phyloP scores from a whole-genome alignment of 768 basidiomycete species.

The Cystobasidium onofrii region DNA sequence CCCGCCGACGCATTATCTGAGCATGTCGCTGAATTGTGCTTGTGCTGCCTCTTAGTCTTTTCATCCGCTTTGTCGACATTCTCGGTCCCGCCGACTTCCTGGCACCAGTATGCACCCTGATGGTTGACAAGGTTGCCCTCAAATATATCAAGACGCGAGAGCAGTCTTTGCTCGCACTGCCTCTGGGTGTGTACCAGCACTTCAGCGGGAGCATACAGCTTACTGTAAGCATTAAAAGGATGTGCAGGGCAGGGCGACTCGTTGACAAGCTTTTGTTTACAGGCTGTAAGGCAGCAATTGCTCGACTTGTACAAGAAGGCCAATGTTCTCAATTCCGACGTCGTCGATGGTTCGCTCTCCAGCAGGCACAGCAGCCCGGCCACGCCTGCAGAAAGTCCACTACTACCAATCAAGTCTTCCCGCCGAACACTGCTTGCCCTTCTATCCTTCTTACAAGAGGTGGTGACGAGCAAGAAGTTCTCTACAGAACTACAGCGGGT shows the following conservation, averaged over 20 bases:
- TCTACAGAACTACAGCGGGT: background rate
- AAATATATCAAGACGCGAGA: slow-evolving; percentile 56
- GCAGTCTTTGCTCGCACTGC: slow-evolving; percentile 62
- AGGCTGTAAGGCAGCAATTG: slow-evolving; percentile 3
- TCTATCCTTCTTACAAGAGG: slow-evolving; percentile 53
- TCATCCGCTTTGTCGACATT: slow-evolving; percentile 72
- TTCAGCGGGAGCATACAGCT: slow-evolving; percentile 42
- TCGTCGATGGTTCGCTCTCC: slow-evolving; percentile 36
- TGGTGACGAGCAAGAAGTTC: slow-evolving; percentile 41
- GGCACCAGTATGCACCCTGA: slow-evolving; percentile 69
- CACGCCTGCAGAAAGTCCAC: slow-evolving; percentile 40
- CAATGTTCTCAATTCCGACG: slow-evolving; percentile 51
- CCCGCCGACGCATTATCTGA: background rate
- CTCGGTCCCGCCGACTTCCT: slow-evolving; percentile 74
- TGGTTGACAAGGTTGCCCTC: slow-evolving; percentile 68
- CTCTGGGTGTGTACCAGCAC: slow-evolving; percentile 52
- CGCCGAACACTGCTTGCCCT: slow-evolving; percentile 54
- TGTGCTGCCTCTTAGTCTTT: slow-evolving; percentile 57
- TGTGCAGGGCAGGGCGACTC: background rate
- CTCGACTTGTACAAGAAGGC: slow-evolving; percentile 42
- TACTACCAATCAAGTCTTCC: slow-evolving; percentile 46
- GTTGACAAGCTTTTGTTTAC: background rate
- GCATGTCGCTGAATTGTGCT: background rate
- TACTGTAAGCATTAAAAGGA: slow-evolving; percentile 8
- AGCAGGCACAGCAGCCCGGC: slow-evolving; percentile 27